A percentile compares a stretch with the other conserved stretches of the same genome.
Evolutionary conservation across 2,329 filamentous ascomycete species (phyloP).

Genomic region (Sphaceloma murrayae): DNA sequence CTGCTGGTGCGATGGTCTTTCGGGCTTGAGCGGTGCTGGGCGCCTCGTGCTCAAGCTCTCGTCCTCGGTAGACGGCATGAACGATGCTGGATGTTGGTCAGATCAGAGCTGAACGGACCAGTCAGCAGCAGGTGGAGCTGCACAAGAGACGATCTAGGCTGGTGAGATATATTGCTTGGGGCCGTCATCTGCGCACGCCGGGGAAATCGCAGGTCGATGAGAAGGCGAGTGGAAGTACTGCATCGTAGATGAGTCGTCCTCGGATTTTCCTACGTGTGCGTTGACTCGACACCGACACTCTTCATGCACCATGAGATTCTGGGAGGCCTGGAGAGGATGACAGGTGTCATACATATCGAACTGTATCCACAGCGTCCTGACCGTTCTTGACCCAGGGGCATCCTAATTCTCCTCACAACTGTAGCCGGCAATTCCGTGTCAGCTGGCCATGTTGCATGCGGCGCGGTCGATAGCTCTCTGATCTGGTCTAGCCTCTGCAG

Average conservation of each 20-base stretch:
- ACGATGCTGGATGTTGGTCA: not conserved
- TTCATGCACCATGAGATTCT: too few relatives aligned
- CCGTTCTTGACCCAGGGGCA: too few relatives aligned
- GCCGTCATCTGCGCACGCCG: too few relatives aligned
- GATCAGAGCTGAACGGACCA: slow-evolving; percentile 7
- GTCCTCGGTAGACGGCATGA: not conserved
- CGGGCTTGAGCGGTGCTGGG: slow-evolving; percentile 1
- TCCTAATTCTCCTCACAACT: slow-evolving; percentile 5
- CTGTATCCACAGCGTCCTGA: too few relatives aligned
- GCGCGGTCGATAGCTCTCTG: slow-evolving; percentile 6
- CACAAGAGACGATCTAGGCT: slow-evolving; percentile 2
- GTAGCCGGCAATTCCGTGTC: slow-evolving; percentile 10
- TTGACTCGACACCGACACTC: too few relatives aligned
- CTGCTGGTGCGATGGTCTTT: slow-evolving; percentile 5
- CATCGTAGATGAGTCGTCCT: too few relatives aligned
- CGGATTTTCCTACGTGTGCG: too few relatives aligned
- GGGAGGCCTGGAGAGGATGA: too few relatives aligned
- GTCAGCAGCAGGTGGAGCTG: slow-evolving; percentile 10
- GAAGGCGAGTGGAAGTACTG: too few relatives aligned
- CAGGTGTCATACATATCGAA: too few relatives aligned
- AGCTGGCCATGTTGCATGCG: slow-evolving; percentile 7
- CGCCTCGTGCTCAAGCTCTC: slow-evolving; percentile 1
- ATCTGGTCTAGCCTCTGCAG: slow-evolving; percentile 3
- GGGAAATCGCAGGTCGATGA: too few relatives aligned
- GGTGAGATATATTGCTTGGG: slow-evolving; percentile 10